Base-by-base conservation (phyloP, 805 yeast species). In the Cyberlindnera meyerae region DNA sequence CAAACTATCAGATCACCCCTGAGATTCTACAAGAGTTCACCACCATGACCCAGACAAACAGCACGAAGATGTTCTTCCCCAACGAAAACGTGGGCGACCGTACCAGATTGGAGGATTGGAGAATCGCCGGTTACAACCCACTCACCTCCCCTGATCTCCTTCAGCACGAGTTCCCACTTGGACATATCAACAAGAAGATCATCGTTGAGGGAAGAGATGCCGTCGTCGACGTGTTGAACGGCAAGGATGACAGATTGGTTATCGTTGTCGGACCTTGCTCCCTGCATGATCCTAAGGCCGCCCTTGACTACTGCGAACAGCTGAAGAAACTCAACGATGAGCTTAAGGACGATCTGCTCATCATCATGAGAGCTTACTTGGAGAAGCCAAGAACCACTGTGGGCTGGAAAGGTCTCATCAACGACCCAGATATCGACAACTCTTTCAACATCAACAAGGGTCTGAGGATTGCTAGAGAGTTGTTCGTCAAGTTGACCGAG, bases 301-400 rank as follows among this genome's bases (percentile, higher is more conserved):
- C 97, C 6, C 59, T 84, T 45, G 97, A 89, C 47, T 93, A 90
- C 68, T 85, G 90, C 52, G 66, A 70, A 24, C 68, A 78, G 52
- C 73, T 90, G 40, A 63, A 74, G 29, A 68, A 67, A 37, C 58
- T 81, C 25, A 65, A 82, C 29, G 77, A 77, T 39, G 71, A 77
- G 55, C 68, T 83, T 45, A 70, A 80, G 47, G 78, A 75, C 32
- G 96, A 90, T 50, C 71, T 93, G 42, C 75, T 79, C 39, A 80
- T 93, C 41, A 81, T 93, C 44, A 93, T 93, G 98, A 80, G 98
- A 67, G 97, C 97, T 4, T 93, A 93, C 69, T 72, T 93, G 55
- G 98, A 90, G 63, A 90, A 90, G 66, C 98, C 98, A 52, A 79
- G 98, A 66, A 90, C 98, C 34, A 90, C 97, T 20, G 97, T 93